Evolutionary conservation across 345 rosid species (phyloP).

Genomic region (Brassica cretica): DNA sequence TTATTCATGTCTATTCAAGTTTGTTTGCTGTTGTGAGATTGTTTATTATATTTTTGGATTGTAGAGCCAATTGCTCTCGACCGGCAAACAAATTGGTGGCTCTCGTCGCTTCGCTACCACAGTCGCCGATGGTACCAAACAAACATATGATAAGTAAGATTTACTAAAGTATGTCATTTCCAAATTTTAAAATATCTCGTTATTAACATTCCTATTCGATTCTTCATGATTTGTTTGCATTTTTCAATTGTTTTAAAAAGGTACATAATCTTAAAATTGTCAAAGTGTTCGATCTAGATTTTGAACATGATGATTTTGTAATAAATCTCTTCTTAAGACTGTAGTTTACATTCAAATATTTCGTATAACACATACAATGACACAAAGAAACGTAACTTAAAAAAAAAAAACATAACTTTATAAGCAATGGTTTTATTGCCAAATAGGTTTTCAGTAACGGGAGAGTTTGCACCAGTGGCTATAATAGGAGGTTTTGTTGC

Average conservation of each 20-base stretch:
- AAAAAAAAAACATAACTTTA: background rate
- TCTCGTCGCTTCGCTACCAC: constrained; percentile 31
- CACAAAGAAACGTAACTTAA: background rate
- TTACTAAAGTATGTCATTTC: background rate
- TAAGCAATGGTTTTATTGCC: background rate
- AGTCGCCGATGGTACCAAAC: constrained; percentile 19
- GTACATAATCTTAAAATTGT: background rate
- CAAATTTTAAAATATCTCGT: background rate
- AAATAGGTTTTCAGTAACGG: constrained; percentile 40
- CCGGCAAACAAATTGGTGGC: constrained; percentile 10
- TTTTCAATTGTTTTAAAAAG: background rate
- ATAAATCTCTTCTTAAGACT: background rate
- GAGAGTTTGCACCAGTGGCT: constrained; percentile 48
- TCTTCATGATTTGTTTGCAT: background rate
- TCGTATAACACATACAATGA: background rate
- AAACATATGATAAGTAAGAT: constrained; percentile 37
- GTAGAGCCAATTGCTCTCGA: constrained; percentile 26
- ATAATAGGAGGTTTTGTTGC: constrained; percentile 46
- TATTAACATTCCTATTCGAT: background rate
- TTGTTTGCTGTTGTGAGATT: background rate
- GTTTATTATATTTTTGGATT: background rate
- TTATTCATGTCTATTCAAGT: background rate
- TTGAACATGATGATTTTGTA: background rate
- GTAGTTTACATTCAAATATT: background rate
- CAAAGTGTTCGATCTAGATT: background rate